Base-by-base conservation (phyloP, 1,284 basidiomycete genomes). In the Melampsora larici-populina region DNA sequence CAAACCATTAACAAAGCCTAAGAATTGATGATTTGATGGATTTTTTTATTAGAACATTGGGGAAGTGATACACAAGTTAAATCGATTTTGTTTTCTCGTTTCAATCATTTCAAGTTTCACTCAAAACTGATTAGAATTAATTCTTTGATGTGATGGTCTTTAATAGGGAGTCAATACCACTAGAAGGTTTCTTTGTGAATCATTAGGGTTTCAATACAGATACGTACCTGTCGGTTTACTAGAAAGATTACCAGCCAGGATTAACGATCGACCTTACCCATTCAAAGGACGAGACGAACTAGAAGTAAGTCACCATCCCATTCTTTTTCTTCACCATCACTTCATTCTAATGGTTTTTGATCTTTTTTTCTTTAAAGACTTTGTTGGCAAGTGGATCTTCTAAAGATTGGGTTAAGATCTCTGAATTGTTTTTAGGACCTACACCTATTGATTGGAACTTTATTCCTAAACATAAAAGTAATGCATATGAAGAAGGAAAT, bases 231-330 rank as follows among this genome's bases (percentile, higher is more conserved):
- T n/a, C n/a, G n/a, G n/a, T n/a, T n/a, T n/a, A n/a, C n/a, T n/a
- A n/a, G n/a, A n/a, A n/a, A n/a, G n/a, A n/a, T n/a, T n/a, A n/a
- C n/a, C n/a, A n/a, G n/a, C n/a, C n/a, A n/a, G n/a, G n/a, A n/a
- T n/a, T n/a, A n/a, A n/a, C n/a, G n/a, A n/a, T n/a, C n/a, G n/a
- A n/a, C n/a, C n/a, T n/a, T n/a, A n/a, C n/a, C n/a, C n/a, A n/a
- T n/a, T n/a, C n/a, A n/a, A n/a, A n/a, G n/a, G n/a, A 94, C 95
- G 96, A 24, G 89, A 91, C 84, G 92, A 97, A 78, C 87, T 99
- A 65, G 63, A 65, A 36, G 63, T 65, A 33, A 65, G 33, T 60
- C 2, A 60, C 11, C 18, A 2, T 58, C 18, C 55, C 6, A n/a
- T 60, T 60, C 7, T 60, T 24, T 2, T n/a, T 58, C 8, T 58